Evolutionary conservation across 202 grass and related monocot species (phyloP), one percentile per base, ranked within the genome.

Genomic region (Cymbopogon flexuosus): DNA sequence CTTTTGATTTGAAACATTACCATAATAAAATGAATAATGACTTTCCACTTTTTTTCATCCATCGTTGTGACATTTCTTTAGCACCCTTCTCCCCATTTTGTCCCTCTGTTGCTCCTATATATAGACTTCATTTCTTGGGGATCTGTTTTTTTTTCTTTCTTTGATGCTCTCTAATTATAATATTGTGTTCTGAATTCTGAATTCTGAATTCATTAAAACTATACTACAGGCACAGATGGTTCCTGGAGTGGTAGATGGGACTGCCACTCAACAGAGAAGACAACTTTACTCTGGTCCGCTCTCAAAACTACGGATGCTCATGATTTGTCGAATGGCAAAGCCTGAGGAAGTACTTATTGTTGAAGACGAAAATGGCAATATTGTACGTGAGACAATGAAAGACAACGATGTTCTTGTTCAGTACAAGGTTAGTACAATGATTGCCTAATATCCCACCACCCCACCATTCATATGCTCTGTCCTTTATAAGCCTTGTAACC

Each of bases 371-470:
- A 99, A 99, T 76, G 96, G 96, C 24, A 99, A 99, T 70, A 99
- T 99, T 82, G 96, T 99, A 62, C 93, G 96, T 27, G 96, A 99
- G 87, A 99, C 96, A 71, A 90, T 99, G 96, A 99, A 99, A 84
- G 96, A 99, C 54, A 92, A 93, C 35, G 96, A 99, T 65, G 93
- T 99, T 79, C 96, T 99, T 78, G 96, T 99, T 73, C 96, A 99
- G 57, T 99, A 99, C 80, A 99, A 99, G 93, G 96, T 99, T 65
- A 57, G 87, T 81, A 74, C 64, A 45, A 49, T 51, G 62, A 79
- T 39, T 82, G 40, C 21, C 49, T 79, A 47, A 8, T 22, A 29
- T 37, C 5, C 3, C 27, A 7, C 4, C 21, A 34, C 16, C 70
- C 16, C 19, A 1, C 10, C 13, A 63, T 31, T 86, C 51, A 39